phyloP scores from a whole-genome alignment of 2,329 filamentous ascomycete species.

The Nemania serpens region DNA sequence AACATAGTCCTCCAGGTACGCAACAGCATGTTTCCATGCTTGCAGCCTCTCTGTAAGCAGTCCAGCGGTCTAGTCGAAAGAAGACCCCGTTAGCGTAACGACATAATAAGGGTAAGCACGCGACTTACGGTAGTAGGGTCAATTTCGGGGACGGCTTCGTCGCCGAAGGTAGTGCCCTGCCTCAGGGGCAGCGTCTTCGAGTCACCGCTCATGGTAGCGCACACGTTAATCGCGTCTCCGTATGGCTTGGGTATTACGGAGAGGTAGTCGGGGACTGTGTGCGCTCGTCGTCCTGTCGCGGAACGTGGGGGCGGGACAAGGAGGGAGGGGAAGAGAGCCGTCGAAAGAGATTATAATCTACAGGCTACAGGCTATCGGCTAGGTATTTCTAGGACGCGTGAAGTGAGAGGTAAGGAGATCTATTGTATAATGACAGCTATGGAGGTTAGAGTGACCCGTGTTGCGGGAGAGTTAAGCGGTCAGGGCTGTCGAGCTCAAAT shows the following conservation, averaged over 20 bases:
- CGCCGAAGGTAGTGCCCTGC: conserved; percentile 53
- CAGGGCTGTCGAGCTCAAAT: conserved; percentile 8
- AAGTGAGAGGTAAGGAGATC: neutral
- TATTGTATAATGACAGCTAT: neutral
- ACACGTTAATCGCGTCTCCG: neutral
- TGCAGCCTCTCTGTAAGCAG: conserved; percentile 85
- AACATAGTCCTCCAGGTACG: conserved; percentile 90
- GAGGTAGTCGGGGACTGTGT: neutral
- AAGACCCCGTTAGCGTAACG: conserved; percentile 17
- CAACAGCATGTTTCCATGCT: conserved; percentile 95
- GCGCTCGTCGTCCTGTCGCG: conserved; percentile 1
- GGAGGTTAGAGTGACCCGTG: neutral
- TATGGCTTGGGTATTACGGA: neutral
- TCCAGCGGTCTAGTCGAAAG: conserved; percentile 64
- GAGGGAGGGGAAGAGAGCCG: too few relatives aligned
- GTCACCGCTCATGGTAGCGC: conserved; percentile 40
- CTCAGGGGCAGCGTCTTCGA: conserved; percentile 49
- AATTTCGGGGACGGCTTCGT: conserved; percentile 63
- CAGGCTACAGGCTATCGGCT: neutral
- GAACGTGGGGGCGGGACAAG: too few relatives aligned
- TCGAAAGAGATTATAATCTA: neutral
- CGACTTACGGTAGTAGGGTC: conserved; percentile 62
- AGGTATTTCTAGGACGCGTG: too few relatives aligned
- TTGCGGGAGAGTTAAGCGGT: neutral
- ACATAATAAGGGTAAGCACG: neutral